These are phyloP conservation scores for Limnanthes douglasii DNA, from an alignment of 345 rosid genomes.

Conservation along the genomic window DNA sequence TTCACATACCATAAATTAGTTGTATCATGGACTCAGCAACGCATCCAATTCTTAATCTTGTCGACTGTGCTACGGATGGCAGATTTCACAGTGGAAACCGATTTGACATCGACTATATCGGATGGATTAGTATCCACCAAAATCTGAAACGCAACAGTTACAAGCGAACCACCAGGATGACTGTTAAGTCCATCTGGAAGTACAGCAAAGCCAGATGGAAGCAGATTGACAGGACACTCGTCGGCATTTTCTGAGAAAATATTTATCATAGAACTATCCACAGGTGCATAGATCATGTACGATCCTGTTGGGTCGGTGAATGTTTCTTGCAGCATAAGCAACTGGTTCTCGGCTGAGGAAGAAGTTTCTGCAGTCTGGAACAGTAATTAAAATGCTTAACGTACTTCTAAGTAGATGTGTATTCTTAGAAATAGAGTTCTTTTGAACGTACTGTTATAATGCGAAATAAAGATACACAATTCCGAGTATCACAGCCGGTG, in stretches of 20 bases:
- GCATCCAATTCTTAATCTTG: no score
- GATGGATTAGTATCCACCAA: no score
- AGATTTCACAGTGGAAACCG: no score
- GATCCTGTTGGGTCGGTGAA: conserved; percentile 47
- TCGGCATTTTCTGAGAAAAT: conserved; percentile 64
- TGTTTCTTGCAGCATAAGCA: conserved; percentile 68
- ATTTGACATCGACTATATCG: no score
- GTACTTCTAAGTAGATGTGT: conserved; percentile 1
- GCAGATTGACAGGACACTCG: conserved; percentile 54
- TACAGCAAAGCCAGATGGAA: conserved; percentile 69
- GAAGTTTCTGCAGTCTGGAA: conserved; percentile 45
- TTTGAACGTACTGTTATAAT: conserved; percentile 44
- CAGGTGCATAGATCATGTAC: conserved; percentile 62
- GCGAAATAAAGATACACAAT: conserved; percentile 80
- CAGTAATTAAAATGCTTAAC: not conserved
- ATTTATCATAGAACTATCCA: conserved; percentile 59
- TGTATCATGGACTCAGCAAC: no score
- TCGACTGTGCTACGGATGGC: no score
- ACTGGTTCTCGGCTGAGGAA: conserved; percentile 72
- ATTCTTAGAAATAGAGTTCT: not conserved
- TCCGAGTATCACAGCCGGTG: conserved; percentile 82
- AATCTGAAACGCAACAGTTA: no score
- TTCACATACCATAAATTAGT: no score
- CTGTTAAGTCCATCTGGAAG: conserved; percentile 81
- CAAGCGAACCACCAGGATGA: no score